Evolutionary conservation across 2,329 filamentous ascomycete genomes (phyloP).

Genomic region (Clarireedia monteithiana): DNA sequence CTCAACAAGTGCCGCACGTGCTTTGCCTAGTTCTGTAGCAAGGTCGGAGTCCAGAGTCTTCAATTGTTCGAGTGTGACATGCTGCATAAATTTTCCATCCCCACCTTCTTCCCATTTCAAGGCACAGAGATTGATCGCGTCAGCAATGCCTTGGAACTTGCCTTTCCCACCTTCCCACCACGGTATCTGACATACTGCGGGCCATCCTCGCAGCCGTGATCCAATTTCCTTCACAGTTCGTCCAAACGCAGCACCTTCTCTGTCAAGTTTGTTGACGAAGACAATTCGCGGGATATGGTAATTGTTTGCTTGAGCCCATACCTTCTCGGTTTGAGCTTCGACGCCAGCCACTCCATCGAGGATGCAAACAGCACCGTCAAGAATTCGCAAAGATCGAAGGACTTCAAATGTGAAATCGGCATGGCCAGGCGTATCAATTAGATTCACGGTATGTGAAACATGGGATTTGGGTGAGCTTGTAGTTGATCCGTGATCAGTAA

Average conservation of each 20-base stretch:
- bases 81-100: conserved; percentile 55
- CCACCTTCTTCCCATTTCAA: conserved; percentile 63
- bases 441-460: conserved; percentile 65
- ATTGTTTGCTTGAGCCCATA: conserved; percentile 83
- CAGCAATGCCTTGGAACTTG: conserved; percentile 73
- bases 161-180: conserved; percentile 77
- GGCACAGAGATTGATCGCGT: conserved; percentile 68
- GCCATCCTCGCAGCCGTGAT: conserved; percentile 70
- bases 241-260: conserved; percentile 74
- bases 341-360: conserved; percentile 89
- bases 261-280: conserved; percentile 79
- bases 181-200: conserved; percentile 87
- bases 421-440: conserved; percentile 95
- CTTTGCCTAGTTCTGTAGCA: conserved; percentile 62
- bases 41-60: conserved; percentile 40
- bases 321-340: conserved; percentile 93
- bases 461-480: conserved; percentile 40
- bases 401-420: conserved; percentile 98
- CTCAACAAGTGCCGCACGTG: conserved; percentile 73
- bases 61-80: conserved; percentile 47
- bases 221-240: conserved; percentile 82
- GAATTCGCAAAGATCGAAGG: conserved; percentile 75
- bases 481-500: conserved; percentile 16
- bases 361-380: conserved; percentile 89
- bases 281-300: conserved; percentile 79